Conservation (phyloP, 2,329 filamentous ascomycete species). For the Colletotrichum nymphaeae region DNA sequence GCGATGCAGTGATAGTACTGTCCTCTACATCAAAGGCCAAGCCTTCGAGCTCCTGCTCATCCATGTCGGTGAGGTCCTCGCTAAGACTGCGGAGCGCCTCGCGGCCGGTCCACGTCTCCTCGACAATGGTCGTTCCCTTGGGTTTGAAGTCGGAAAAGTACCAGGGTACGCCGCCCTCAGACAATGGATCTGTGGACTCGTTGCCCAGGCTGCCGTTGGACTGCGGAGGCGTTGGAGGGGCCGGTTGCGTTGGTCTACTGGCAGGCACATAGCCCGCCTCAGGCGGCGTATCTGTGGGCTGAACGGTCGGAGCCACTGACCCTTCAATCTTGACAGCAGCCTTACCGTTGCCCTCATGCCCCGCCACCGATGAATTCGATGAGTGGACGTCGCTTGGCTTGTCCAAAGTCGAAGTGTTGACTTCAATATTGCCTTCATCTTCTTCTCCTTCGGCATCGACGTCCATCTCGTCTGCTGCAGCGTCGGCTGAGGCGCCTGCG, state of each 20-base stretch:
- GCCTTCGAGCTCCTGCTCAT: conserved; percentile 88
- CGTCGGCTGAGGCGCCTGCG: conserved; percentile 47
- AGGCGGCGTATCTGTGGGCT: conserved; percentile 56
- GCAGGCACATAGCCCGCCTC: conserved; percentile 56
- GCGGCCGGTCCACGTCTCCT: conserved; percentile 78
- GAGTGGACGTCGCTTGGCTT: conserved; percentile 40
- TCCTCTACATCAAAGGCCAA: conserved; percentile 67
- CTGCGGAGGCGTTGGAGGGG: conserved; percentile 74
- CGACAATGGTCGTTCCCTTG: conserved; percentile 81
- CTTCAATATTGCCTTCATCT: conserved; percentile 57
- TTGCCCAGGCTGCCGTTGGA: conserved; percentile 68
- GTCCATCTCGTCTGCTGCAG: conserved; percentile 48
- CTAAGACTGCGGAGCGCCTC: conserved; percentile 77
- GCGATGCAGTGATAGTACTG: conserved; percentile 55
- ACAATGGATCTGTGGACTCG: conserved; percentile 63
- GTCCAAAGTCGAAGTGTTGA: conserved; percentile 54
- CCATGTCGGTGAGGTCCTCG: conserved; percentile 90
- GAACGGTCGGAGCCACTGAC: conserved; percentile 43
- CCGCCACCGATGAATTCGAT: conserved; percentile 43
- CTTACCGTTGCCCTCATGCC: conserved; percentile 40
- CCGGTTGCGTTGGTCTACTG: conserved; percentile 47
- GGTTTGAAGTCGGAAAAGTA: conserved; percentile 87
- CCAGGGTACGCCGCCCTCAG: conserved; percentile 86
- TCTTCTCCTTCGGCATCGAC: conserved; percentile 51
- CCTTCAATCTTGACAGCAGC: conserved; percentile 41